Conservation (phyloP, 306 rosid genomes). For the Trifolium pratense region DNA sequence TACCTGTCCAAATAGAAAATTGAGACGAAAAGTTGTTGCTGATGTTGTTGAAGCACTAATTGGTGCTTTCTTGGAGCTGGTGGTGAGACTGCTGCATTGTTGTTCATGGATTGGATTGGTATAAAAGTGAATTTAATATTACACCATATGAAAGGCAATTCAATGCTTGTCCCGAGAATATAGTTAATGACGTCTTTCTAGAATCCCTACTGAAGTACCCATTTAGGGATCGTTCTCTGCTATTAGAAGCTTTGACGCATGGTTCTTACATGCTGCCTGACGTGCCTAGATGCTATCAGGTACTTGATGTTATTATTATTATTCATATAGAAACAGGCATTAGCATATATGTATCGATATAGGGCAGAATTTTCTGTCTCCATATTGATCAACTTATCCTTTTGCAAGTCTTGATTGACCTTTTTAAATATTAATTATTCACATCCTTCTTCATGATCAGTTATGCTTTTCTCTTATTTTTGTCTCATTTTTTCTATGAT, state of each 20-base stretch:
- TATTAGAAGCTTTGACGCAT: slow-evolving; percentile 88
- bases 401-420: slow-evolving; percentile 5
- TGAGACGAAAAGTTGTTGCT: slow-evolving; percentile 65
- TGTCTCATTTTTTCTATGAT: slow-evolving; percentile 21
- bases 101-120: slow-evolving; percentile 77
- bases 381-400: neutral
- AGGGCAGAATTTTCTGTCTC: neutral
- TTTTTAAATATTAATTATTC: slow-evolving; percentile 12
- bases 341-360: neutral
- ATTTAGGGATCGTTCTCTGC: slow-evolving; percentile 61
- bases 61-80: slow-evolving; percentile 80
- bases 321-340: neutral
- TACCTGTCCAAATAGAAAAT: slow-evolving; percentile 51
- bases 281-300: slow-evolving; percentile 90
- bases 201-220: slow-evolving; percentile 65
- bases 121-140: slow-evolving; percentile 59
- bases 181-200: slow-evolving; percentile 54
- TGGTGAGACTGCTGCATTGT: slow-evolving; percentile 71
- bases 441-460: neutral
- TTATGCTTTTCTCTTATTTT: slow-evolving; percentile 1
- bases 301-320: slow-evolving; percentile 37
- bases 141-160: slow-evolving; percentile 54
- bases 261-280: slow-evolving; percentile 92
- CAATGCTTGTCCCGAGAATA: slow-evolving; percentile 45
- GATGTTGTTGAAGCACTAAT: slow-evolving; percentile 94